These are phyloP conservation scores for Gastrolobium villosum DNA, from an alignment of 306 rosid species.

Conservation along the genomic window DNA sequence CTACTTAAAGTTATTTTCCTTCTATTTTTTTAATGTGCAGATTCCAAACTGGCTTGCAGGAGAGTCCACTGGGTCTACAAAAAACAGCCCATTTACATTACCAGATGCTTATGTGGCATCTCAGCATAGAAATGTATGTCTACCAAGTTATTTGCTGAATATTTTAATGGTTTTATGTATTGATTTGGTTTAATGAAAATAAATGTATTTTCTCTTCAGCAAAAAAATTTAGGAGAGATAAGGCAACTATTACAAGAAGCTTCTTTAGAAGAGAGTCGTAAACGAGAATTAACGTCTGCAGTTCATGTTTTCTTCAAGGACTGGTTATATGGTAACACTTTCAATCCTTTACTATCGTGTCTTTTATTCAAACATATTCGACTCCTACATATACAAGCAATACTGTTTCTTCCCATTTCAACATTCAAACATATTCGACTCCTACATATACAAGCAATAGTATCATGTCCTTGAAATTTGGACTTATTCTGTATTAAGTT, in stretches of 20 bases:
- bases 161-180: slow-evolving; percentile 28
- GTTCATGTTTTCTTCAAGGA: slow-evolving; percentile 89
- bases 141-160: slow-evolving; percentile 6
- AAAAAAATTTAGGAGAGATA: slow-evolving; percentile 72
- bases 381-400: not conserved
- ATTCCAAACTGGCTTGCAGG: slow-evolving; percentile 87
- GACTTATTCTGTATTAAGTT: not conserved
- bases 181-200: slow-evolving; percentile 31
- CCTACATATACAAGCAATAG: not conserved
- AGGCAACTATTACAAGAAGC: slow-evolving; percentile 79
- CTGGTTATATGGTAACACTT: slow-evolving; percentile 88
- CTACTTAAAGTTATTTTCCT: not conserved
- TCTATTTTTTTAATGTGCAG: slow-evolving; percentile 56
- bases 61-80: slow-evolving; percentile 72
- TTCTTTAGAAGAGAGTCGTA: slow-evolving; percentile 86
- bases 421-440: not conserved
- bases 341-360: slow-evolving; percentile 16
- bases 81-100: slow-evolving; percentile 79
- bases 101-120: slow-evolving; percentile 79
- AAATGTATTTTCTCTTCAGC: slow-evolving; percentile 59
- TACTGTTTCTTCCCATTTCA: not conserved
- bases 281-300: slow-evolving; percentile 84
- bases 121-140: slow-evolving; percentile 75
- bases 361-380: not conserved
- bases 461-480: not conserved